Conservation (phyloP, 2,329 filamentous ascomycete species). For the Hypoxylon sp. region DNA sequence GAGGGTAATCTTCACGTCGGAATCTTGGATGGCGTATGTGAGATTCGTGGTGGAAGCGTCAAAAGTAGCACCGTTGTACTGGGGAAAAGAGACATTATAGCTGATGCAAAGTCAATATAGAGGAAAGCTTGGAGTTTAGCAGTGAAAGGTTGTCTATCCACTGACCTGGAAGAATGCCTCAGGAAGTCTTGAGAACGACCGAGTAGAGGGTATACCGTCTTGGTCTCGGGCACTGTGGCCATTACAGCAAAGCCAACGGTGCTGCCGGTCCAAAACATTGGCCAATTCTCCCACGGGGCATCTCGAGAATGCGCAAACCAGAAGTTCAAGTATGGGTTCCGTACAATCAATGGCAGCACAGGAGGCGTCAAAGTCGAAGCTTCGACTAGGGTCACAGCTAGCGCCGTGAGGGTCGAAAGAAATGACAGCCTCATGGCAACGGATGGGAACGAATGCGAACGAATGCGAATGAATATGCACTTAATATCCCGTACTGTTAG, state of each 20-base stretch:
- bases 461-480: too few species aligned
- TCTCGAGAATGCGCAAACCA: slow-evolving; percentile 76
- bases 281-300: slow-evolving; percentile 85
- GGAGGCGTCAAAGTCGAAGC: slow-evolving; percentile 67
- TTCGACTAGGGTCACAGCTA: slow-evolving; percentile 53
- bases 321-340: slow-evolving; percentile 70
- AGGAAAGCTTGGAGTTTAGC: background rate
- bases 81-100: slow-evolving; percentile 57
- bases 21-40: slow-evolving; percentile 56
- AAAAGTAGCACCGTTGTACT: slow-evolving; percentile 59
- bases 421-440: slow-evolving; percentile 48
- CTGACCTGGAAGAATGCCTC: slow-evolving; percentile 44
- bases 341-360: slow-evolving; percentile 67
- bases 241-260: slow-evolving; percentile 63
- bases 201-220: slow-evolving; percentile 62
- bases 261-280: slow-evolving; percentile 82
- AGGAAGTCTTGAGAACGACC: slow-evolving; percentile 65
- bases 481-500: too few species aligned
- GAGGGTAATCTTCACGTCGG: slow-evolving; percentile 56
- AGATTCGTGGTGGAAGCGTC: slow-evolving; percentile 64
- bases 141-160: slow-evolving; percentile 11
- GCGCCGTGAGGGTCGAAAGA: slow-evolving; percentile 46
- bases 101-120: slow-evolving; percentile 30
- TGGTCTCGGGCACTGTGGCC: slow-evolving; percentile 57
- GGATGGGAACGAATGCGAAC: slow-evolving; percentile 10